Conservation (phyloP, 768 basidiomycete species). For the Leccinum rimulosum region DNA sequence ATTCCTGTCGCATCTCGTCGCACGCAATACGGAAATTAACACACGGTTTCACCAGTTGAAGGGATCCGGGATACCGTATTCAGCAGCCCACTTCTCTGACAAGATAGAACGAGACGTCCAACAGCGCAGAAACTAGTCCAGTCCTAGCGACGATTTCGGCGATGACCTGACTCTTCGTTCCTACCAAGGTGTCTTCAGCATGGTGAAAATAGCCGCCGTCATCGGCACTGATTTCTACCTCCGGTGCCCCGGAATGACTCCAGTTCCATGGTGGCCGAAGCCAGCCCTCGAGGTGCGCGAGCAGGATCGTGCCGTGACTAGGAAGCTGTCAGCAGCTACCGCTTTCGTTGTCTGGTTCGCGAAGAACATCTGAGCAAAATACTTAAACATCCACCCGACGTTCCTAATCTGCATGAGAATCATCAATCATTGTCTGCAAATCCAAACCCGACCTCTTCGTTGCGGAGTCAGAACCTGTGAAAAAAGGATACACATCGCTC, state of each 20-base stretch:
- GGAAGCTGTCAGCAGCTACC: no score
- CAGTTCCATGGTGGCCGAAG: not conserved
- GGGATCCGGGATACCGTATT: not conserved
- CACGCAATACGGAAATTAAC: not conserved
- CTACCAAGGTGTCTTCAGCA: not conserved
- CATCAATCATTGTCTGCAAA: no score
- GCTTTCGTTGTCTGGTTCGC: no score
- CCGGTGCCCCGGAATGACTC: not conserved
- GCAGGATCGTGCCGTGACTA: no score
- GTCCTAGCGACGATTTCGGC: constrained; percentile 11
- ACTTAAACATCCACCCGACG: no score
- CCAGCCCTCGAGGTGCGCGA: not conserved
- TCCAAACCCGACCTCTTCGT: not conserved
- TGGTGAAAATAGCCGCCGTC: not conserved
- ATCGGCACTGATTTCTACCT: constrained; percentile 1
- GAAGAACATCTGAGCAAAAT: no score
- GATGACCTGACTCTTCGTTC: not conserved
- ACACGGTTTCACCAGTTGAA: not conserved
- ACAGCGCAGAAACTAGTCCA: constrained; percentile 3
- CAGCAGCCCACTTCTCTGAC: constrained; percentile 9
- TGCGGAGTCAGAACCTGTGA: not conserved
- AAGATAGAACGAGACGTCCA: not conserved
- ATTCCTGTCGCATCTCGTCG: not conserved
- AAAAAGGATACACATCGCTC: no score
- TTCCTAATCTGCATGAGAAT: no score